Base-by-base conservation (phyloP, 164 flowering plant species). In the Protea cynaroides region DNA sequence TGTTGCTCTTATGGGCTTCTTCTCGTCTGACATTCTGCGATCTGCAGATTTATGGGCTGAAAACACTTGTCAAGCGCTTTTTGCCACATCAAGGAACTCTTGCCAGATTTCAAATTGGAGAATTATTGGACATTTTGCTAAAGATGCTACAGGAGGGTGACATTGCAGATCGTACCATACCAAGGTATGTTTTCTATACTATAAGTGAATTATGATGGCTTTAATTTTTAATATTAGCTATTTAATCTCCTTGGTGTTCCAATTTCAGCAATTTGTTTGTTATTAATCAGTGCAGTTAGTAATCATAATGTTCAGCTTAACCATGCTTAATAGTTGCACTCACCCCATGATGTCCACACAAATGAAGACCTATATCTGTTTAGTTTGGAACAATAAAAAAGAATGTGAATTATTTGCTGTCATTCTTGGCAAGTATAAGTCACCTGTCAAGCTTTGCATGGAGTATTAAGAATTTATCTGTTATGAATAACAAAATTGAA, bases 41-140 rank as follows among this genome's bases (percentile, higher is more conserved):
- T 67, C 51, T 77, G 71, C 88, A 95, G 99, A 78, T 86, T 65
- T 89, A 75, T 86, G 97, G 82, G 65, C 81, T 95, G 63, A 95
- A 88, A 80, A 73, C 83, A 56, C 84, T 91, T 49, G 94, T 88
- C 60, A 89, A 79, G 77, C 80, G 89, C 50, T 82, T 75, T 72
- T 74, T 88, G 77, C 96, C 93, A 8, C 78, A 80, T 69, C 72
- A 69, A 68, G 82, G 78, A 71, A 69, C 78, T 73, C 69, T 55
- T 51, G 69, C 66, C 61, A 73, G 58, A 67, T 64, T 65, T 62
- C 70, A 83, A 14, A 73, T 89, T 64, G 54, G 51, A 65, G 65
- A 71, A 36, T 63, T 95, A 70, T 55, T 88, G 65, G 75, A 73
- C 17, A 59, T 82, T 62, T 78, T 95, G 69, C 62, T 68, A 34